Conservation (phyloP, 2,329 filamentous ascomycete genomes). For the Fusarium sp. region DNA sequence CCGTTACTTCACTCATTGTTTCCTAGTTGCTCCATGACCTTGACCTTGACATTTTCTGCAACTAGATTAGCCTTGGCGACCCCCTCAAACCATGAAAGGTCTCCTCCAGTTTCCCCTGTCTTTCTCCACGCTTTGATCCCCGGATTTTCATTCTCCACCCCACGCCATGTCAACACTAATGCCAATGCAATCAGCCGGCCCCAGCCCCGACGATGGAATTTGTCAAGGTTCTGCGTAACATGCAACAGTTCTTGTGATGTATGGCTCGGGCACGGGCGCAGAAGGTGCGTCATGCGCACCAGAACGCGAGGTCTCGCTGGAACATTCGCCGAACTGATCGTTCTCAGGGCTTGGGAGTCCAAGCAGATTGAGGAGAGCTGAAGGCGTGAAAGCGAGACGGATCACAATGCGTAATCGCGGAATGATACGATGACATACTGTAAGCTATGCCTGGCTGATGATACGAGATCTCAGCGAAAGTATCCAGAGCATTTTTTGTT, state of each 20-base stretch:
- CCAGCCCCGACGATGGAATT: conserved; percentile 6
- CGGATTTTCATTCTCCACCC: conserved; percentile 33
- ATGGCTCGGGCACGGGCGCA: neutral
- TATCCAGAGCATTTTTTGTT: neutral
- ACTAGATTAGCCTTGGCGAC: conserved; percentile 4
- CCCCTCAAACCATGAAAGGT: conserved; percentile 2
- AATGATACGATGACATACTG: neutral
- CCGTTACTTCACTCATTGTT: neutral
- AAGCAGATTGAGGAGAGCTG: neutral
- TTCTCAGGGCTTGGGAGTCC: neutral
- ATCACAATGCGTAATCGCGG: neutral
- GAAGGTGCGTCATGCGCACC: conserved; percentile 34
- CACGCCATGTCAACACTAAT: conserved; percentile 5
- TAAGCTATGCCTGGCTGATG: neutral
- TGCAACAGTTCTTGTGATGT: neutral
- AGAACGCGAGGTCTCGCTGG: conserved; percentile 8
- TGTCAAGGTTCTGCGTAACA: conserved; percentile 25
- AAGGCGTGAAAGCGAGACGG: neutral
- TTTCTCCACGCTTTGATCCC: conserved; percentile 26
- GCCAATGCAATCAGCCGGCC: neutral
- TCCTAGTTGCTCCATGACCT: neutral
- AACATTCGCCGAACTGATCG: neutral
- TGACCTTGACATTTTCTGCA: neutral
- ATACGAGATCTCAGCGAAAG: neutral
- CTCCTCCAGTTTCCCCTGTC: conserved; percentile 10